Evolutionary conservation across 2,329 filamentous ascomycete genomes (phyloP), one percentile per base, ranked within the genome.

Genomic region (Sclerotinia trifoliorum): DNA sequence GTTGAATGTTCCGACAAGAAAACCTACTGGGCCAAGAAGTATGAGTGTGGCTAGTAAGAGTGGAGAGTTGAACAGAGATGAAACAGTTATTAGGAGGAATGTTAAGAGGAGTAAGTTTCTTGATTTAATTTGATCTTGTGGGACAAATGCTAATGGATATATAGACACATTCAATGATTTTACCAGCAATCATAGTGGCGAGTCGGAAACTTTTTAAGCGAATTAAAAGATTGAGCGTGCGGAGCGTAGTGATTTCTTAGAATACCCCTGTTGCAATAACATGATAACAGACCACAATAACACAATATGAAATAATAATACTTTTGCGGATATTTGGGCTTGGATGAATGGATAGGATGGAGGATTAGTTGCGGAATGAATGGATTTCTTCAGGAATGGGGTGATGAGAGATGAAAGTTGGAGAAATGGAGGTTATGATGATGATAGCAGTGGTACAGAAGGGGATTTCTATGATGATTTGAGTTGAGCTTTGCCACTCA

Each of bases 91-190:
- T 17, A 69, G 73, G 63, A 71, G 74, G 69, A 76, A 75, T 60
- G 73, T 72, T 64, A 88, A 88, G 80, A 82, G 86, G 83, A 83
- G 86, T 88, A 79, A 75, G 82, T 73, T 44, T 52, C 55, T 21
- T 6, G 29, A 65, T 68, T 17, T 42, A 21, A 5, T 66, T 81
- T 6, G 6, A 39, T 39, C 3, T n/a, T 35, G 24, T 2, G 42
- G 13, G 7, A 48, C 3, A 10, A 68, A 75, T 7, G 39, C 48
- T 67, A 66, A 69, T 42, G 21, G n/a, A 52, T 19, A 61, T 51
- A 49, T 68, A 85, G 83, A 85, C 75, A 86, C 84, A 57, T 86
- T 86, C 75, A 84, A 84, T 67, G 81, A 82, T 2, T 76, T 83
- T 68, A 80, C 80, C 29, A 84, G 82, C 71, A 81, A 84, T 71